Evolutionary conservation across 306 rosid genomes (phyloP), one percentile per base, ranked within the genome.

Genomic region (Castanea sativa): DNA sequence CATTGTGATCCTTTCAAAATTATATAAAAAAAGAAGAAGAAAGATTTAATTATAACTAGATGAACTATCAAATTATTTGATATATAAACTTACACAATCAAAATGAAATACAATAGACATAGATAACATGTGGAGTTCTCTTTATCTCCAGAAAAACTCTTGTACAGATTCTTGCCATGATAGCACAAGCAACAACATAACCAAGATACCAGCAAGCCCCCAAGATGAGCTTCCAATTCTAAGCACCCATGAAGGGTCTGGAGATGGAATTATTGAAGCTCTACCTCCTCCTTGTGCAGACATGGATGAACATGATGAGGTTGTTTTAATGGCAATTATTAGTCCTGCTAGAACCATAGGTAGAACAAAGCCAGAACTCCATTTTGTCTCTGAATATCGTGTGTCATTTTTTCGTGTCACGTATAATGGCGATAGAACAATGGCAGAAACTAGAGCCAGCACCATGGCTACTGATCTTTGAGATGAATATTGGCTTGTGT

Each of bases 291-390:
- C 71, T 4, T 71, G n/a, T 4, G 84, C 32, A 4, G 83, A 82
- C 21, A 35, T 9, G 7, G 87, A 72, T 0, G 85, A 74, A 41
- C 70, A 52, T 29, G 90, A 84, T n/a, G 98, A 92, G 23, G 94
- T 88, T 32, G 89, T 92, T 71, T 80, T 88, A 1, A 94, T 94
- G 19, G 94, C 94, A 29, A 94, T 85, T 64, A 92, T 84, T 58
- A 94, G 97, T 63, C 94, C 97, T 32, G 81, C 86, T 82, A 94
- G 96, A 82, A 94, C 78, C 90, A 91, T 70, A 10, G 97, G 98
- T 25, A 92, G 87, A 59, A 92, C 89, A 86, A 91, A 91, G 59
- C 97, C 86, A 51, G 93, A 89, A 60, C 87, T 86, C 94, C 90
- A 89, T 76, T 74, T 90, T 30, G 96, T 84, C 25, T 94, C 97